Evolutionary conservation across 352 stramenopile genomes (phyloP).

Genomic region (Thalassiosira mediterranea): DNA sequence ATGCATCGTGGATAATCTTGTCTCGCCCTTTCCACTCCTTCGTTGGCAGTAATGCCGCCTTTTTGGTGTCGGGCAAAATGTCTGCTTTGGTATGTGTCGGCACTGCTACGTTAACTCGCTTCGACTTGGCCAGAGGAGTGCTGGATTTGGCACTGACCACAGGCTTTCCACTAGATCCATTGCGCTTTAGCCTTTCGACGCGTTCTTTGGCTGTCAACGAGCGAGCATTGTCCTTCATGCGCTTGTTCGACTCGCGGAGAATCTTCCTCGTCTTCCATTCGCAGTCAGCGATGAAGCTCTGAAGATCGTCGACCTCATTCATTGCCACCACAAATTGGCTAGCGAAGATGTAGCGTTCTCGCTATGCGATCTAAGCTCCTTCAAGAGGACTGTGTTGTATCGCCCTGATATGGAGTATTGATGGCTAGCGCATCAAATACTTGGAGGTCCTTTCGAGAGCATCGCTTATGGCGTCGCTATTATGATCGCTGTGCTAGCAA

Average conservation of each 20-base stretch:
- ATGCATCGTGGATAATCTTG: conserved; percentile 54
- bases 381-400: too few relatives aligned
- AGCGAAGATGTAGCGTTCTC: too few relatives aligned
- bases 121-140: conserved; percentile 13
- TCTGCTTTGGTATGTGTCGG: background rate
- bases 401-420: too few relatives aligned
- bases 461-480: too few relatives aligned
- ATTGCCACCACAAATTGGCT: too few relatives aligned
- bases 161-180: conserved; percentile 5
- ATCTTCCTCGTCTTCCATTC: conserved; percentile 60
- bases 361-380: too few relatives aligned
- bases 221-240: conserved; percentile 39
- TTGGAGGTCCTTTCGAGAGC: too few relatives aligned
- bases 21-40: conserved; percentile 53
- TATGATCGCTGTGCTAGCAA: too few relatives aligned
- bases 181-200: conserved; percentile 36
- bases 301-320: conserved; percentile 25
- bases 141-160: conserved; percentile 7
- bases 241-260: conserved; percentile 49
- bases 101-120: conserved; percentile 8
- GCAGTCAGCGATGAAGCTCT: conserved; percentile 53
- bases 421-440: too few relatives aligned
- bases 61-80: conserved; percentile 2
- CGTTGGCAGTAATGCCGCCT: conserved; percentile 3
- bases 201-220: conserved; percentile 38